Base-by-base conservation (phyloP, 75 land plant genomes). In the Pinus tabuliformis region DNA sequence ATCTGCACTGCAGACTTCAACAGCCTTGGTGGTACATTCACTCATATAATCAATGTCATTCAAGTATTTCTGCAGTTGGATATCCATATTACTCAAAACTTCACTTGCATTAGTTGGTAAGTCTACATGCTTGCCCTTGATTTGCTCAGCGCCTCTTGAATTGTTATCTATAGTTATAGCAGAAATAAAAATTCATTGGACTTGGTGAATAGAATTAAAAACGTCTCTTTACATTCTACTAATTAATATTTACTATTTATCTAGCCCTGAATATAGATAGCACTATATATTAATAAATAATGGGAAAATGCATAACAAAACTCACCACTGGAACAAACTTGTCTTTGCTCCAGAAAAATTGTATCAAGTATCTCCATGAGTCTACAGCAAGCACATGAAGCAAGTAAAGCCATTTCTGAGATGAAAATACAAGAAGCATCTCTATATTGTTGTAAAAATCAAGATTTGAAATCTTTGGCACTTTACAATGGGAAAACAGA, bases 1-100 rank as follows among this genome's bases (percentile, higher is more conserved):
- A n/a, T 68, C 71, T n/a, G 71, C 71, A 68, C 52, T 68, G 71
- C 71, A 42, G 33, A 39, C 36, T 68, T 68, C 71, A 7, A 68
- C 18, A 42, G 49, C 42, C 71, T 68, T 68, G 9, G 6, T 68
- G 13, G 9, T 52, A 68, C 71, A 68, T 17, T 39, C 49, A 8
- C 18, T 37, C 52, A 68, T 20, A n/a, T 36, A 68, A 42, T 68
- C 71, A 68, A 68, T 68, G 71, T 20, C 71, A 68, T 68, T 68
- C 71, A 68, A 68, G 71, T 68, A 68, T 45, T 68, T 68, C 21
- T 42, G 21, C 17, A 39, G 71, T 42, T 42, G 71, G 22, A 68
- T 20, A 68, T n/a, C 8, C 6, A 21, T 39, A 42, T 68, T n/a
- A 68, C 42, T 68, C 42, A 39, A 37, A 42, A 45, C 71, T 37